A percentile compares a stretch with the other conserved stretches of the same genome.
phyloP scores from a whole-genome alignment of 208 protist species.

The Crithidia thermophila region DNA sequence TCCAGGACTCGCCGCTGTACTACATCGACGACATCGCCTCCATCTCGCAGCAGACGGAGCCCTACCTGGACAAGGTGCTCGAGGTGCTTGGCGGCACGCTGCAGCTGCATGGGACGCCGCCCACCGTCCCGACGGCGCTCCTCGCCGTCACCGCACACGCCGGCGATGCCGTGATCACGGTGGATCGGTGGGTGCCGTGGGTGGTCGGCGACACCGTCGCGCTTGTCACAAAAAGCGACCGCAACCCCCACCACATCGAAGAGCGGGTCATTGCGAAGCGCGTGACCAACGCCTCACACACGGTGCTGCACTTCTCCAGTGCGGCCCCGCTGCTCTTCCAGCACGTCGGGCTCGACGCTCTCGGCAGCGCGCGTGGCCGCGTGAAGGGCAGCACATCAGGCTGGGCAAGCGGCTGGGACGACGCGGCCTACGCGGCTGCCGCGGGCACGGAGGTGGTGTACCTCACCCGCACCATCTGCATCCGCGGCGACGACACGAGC shows the following conservation, averaged over 20 bases:
- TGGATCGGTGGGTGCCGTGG: constrained; percentile 54
- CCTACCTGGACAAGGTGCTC: constrained; percentile 29
- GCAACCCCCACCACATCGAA: constrained; percentile 40
- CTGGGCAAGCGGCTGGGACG: background rate
- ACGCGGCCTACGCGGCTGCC: background rate
- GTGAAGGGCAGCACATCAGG: background rate
- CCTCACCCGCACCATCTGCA: constrained; percentile 52
- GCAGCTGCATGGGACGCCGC: constrained; percentile 36
- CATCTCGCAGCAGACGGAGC: constrained; percentile 19
- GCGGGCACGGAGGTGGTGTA: constrained; percentile 45
- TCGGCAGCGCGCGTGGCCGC: background rate
- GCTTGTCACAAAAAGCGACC: constrained; percentile 39
- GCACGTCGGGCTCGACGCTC: constrained; percentile 20
- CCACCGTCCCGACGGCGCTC: background rate
- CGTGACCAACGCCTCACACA: constrained; percentile 16
- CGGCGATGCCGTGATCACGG: constrained; percentile 27
- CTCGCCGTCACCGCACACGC: constrained; percentile 21
- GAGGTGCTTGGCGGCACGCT: constrained; percentile 40
- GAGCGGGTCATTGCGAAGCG: constrained; percentile 29
- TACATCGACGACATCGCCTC: constrained; percentile 27
- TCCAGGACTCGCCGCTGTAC: constrained; percentile 10
- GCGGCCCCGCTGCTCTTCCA: constrained; percentile 31
- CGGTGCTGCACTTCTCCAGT: constrained; percentile 35
- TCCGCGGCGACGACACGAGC: constrained; percentile 52
- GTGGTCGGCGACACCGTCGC: constrained; percentile 42